Evolutionary conservation across 1,139 yeast genomes (phyloP).

Genomic region (Sugiyamaella novakii): DNA sequence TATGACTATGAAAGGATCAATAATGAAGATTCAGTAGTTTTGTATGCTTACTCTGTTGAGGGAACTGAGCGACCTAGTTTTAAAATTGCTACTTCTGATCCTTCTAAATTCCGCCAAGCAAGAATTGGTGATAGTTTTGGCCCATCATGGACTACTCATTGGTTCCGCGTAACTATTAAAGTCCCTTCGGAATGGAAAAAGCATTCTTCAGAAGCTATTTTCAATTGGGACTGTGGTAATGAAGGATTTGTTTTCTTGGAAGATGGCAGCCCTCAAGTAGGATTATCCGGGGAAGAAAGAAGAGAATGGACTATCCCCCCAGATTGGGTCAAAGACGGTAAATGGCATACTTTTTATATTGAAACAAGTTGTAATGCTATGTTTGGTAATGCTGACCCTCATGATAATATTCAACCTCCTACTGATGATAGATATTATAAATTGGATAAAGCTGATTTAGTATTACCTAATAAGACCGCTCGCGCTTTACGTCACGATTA

Average conservation of each 20-base stretch:
- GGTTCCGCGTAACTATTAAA: slow-evolving; percentile 73
- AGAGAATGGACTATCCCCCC: slow-evolving; percentile 73
- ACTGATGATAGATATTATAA: slow-evolving; percentile 68
- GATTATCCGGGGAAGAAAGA: slow-evolving; percentile 85
- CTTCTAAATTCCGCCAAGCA: slow-evolving; percentile 60
- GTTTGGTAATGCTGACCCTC: slow-evolving; percentile 68
- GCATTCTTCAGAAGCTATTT: slow-evolving; percentile 50
- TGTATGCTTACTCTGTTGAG: slow-evolving; percentile 63
- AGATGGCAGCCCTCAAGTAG: slow-evolving; percentile 72
- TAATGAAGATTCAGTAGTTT: slow-evolving; percentile 46
- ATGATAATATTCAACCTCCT: slow-evolving; percentile 57
- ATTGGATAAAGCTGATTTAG: slow-evolving; percentile 70
- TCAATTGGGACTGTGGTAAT: slow-evolving; percentile 85
- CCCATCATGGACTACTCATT: slow-evolving; percentile 96
- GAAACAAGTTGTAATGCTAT: slow-evolving; percentile 95
- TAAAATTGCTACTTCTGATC: slow-evolving; percentile 65
- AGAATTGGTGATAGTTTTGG: slow-evolving; percentile 76
- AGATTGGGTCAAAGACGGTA: slow-evolving; percentile 49
- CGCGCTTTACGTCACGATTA: slow-evolving; percentile 76
- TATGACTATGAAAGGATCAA: slow-evolving; percentile 61
- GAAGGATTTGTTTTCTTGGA: slow-evolving; percentile 79
- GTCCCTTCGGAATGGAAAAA: slow-evolving; percentile 53
- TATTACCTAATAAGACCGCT: slow-evolving; percentile 84
- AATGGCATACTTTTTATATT: slow-evolving; percentile 61
- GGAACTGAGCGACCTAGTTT: slow-evolving; percentile 69